Base-by-base conservation (phyloP, 768 basidiomycete genomes). In the Suillus luteus region DNA sequence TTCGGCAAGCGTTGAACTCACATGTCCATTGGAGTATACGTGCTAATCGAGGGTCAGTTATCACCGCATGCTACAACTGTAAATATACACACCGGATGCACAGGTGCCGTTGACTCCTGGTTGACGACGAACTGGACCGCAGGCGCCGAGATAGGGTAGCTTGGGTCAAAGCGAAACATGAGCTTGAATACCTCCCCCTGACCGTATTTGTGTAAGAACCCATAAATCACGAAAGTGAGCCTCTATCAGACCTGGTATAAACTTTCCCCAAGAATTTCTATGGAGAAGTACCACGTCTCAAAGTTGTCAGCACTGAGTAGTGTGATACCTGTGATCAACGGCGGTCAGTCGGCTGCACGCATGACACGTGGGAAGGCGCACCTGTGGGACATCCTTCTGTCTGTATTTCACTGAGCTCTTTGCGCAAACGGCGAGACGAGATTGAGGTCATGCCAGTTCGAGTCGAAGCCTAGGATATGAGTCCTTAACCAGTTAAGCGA, bases 1-100 rank as follows among this genome's bases (percentile, higher is more conserved):
- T 37, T 5, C 27, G 62, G 40, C 14, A 59, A n/a, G 14, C 27
- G 40, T 55, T 40, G 64, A 10, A 71, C 85, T 66, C 76, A 94
- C 89, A 81, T 92, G 91, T 64, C 93, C 88, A 72, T 94, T 94
- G 11, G 92, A 93, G 73, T 94, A 94, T 52, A 93, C 89, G 69
- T 93, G 92, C 90, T 92, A 68, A 59, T 58, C 62, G 59, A 35
- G n/a, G 31, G 60, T 67, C 64, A 68, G 65, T 40, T 59, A 62
- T 59, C 51, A 8, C 6, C 43, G 60, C 38, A 43, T 55, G 55
- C 38, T n/a, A 33, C 43, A 44, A 15, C 58, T 41, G 63, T 14
- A 31, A 41, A 44, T 11, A 37, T 35, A 81, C 89, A 66, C 73
- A 93, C 91, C 19, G 92, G 93, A 71, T 95, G 93, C 24, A 88